These are phyloP conservation scores for Aspergillus ibericus DNA, from an alignment of 2,329 filamentous ascomycete species.

Conservation along the genomic window DNA sequence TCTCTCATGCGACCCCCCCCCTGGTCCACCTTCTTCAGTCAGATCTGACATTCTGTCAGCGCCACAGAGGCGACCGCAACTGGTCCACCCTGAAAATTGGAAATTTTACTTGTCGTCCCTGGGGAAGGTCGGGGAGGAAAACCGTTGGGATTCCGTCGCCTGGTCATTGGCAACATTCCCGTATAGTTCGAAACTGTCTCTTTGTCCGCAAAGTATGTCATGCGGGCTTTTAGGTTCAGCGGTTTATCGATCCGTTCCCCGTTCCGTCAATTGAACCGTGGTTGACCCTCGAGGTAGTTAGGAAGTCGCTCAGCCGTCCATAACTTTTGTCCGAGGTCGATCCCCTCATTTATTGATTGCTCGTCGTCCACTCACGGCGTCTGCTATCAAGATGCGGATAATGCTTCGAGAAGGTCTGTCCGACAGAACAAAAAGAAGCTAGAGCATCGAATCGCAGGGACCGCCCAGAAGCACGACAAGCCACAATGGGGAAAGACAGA, in stretches of 20 bases:
- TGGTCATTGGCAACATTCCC: constrained; percentile 10
- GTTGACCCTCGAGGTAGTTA: constrained; percentile 9
- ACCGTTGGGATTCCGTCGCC: constrained; percentile 16
- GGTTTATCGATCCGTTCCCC: constrained; percentile 35
- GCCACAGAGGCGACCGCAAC: not conserved
- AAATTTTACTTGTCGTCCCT: not conserved
- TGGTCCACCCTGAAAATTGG: not conserved
- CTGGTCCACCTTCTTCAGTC: constrained; percentile 4
- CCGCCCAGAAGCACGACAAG: not conserved
- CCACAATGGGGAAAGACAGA: not conserved
- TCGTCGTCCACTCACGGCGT: constrained; percentile 3
- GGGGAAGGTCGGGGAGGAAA: constrained; percentile 2
- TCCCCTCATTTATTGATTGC: constrained; percentile 8
- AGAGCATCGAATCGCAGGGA: not conserved
- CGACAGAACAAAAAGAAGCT: constrained; percentile 9
- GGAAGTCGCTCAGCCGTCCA: constrained; percentile 6
- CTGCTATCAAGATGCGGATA: not conserved
- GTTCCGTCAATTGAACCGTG: constrained; percentile 23
- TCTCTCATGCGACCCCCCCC: not conserved
- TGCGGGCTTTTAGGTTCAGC: constrained; percentile 36
- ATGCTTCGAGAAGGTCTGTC: constrained; percentile 11
- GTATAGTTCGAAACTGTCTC: constrained; percentile 14
- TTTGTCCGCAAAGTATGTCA: constrained; percentile 30
- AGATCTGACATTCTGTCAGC: constrained; percentile 1
- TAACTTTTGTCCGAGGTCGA: constrained; percentile 11